These are phyloP conservation scores for Trichosporon sp. DNA, from an alignment of 1,284 basidiomycete species.

Conservation along the genomic window DNA sequence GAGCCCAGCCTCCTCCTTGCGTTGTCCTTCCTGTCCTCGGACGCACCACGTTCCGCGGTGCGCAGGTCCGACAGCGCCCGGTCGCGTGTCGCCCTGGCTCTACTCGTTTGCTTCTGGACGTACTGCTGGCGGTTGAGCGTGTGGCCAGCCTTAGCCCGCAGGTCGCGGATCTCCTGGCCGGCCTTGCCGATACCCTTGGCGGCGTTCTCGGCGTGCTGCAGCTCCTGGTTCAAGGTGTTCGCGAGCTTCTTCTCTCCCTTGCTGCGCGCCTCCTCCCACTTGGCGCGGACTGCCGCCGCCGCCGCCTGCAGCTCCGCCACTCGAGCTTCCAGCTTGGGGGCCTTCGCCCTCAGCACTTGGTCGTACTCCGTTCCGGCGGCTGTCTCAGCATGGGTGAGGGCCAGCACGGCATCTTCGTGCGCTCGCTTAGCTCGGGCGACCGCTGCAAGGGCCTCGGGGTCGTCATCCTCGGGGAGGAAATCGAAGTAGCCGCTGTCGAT, in stretches of 20 bases:
- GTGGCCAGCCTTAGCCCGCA: not conserved
- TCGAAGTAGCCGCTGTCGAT: not conserved
- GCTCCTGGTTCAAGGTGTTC: not conserved
- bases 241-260: not conserved
- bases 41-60: not conserved
- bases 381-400: not conserved
- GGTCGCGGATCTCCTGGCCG: not conserved
- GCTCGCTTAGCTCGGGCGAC: not conserved
- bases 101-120: not conserved
- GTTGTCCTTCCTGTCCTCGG: not conserved
- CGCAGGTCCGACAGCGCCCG: not conserved
- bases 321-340: not conserved
- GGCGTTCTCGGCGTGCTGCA: not conserved
- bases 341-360: not conserved
- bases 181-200: not conserved
- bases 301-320: not conserved
- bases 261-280: not conserved
- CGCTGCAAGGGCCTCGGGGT: not conserved
- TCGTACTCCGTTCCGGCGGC: not conserved
- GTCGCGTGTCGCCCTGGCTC: not conserved
- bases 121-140: not conserved
- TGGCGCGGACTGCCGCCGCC: not conserved
- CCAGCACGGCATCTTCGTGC: not conserved
- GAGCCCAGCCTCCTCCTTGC: not conserved
- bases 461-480: not conserved